Conservation (phyloP, 306 rosid genomes). For the Mimosa pudica region DNA sequence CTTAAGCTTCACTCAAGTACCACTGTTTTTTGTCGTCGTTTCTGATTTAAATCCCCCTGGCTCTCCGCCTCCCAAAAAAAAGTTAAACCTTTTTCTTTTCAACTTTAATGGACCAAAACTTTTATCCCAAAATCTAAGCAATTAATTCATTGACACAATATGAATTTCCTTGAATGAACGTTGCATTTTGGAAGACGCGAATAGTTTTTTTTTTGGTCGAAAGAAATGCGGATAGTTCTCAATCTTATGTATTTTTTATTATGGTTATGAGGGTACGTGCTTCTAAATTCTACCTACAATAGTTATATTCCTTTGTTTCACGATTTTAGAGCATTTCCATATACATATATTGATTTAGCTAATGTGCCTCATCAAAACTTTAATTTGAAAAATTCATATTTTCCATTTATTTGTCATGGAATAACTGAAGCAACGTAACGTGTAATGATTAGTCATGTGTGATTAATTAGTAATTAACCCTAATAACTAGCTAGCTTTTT, state of each 20-base stretch:
- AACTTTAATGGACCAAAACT: background rate
- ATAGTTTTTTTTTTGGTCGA: no score
- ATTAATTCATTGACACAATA: background rate
- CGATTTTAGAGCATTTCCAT: background rate
- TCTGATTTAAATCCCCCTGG: background rate
- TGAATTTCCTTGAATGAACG: background rate
- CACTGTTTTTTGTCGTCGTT: background rate
- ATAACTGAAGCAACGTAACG: background rate
- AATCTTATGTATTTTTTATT: background rate
- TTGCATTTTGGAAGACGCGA: background rate
- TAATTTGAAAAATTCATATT: background rate
- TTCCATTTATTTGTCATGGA: background rate
- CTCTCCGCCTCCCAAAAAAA: background rate
- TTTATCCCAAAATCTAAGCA: background rate
- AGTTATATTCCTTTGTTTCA: background rate
- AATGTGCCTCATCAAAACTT: background rate
- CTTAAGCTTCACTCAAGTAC: constrained; percentile 15
- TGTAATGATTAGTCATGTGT: background rate
- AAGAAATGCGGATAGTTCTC: no score
- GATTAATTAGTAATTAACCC: background rate
- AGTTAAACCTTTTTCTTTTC: background rate
- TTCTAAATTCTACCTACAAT: background rate
- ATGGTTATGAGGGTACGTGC: background rate
- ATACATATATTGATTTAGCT: background rate
- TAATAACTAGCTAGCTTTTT: background rate